phyloP scores from a whole-genome alignment of 176 grass and related monocot genomes.

The Neostapfia colusana region DNA sequence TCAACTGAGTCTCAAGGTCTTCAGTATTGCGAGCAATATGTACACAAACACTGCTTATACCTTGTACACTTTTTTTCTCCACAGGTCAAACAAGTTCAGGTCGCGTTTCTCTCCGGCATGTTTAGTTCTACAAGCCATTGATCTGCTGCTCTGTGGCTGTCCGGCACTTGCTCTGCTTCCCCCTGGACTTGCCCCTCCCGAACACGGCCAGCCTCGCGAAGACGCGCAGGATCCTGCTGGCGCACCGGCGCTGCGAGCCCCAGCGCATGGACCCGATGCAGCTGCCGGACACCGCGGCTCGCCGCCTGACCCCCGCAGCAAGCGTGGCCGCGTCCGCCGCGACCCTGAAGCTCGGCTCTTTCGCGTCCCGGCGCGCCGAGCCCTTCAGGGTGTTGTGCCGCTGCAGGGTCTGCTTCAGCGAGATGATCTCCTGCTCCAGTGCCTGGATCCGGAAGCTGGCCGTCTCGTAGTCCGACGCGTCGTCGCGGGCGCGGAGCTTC shows the following conservation, averaged over 20 bases:
- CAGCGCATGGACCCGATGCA: slow-evolving; percentile 82
- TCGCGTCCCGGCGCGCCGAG: slow-evolving; percentile 29
- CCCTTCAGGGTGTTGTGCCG: slow-evolving; percentile 50
- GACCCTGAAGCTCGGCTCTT: slow-evolving; percentile 55
- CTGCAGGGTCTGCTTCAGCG: slow-evolving; percentile 72
- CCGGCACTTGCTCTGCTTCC: slow-evolving; percentile 54
- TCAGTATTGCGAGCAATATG: slow-evolving; percentile 28
- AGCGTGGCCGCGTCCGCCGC: not conserved
- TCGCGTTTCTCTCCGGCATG: not conserved
- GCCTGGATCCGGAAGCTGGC: slow-evolving; percentile 84
- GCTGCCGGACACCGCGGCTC: slow-evolving; percentile 49
- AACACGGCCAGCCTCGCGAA: slow-evolving; percentile 81
- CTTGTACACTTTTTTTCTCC: too few species aligned
- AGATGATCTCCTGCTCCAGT: slow-evolving; percentile 75
- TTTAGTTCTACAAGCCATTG: slow-evolving; percentile 37
- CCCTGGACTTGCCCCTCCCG: slow-evolving; percentile 47
- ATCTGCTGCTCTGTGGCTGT: slow-evolving; percentile 19
- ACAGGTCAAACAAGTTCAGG: slow-evolving; percentile 3
- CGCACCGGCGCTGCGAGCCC: slow-evolving; percentile 70
- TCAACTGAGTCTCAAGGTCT: not conserved
- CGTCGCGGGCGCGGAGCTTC: slow-evolving; percentile 34
- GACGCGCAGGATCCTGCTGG: slow-evolving; percentile 66
- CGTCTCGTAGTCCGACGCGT: slow-evolving; percentile 60
- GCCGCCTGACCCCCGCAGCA: slow-evolving; percentile 30
- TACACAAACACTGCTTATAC: not conserved